A percentile compares a stretch with the other conserved stretches of the same genome.
phyloP scores from a whole-genome alignment of 305 asterid genomes.

The Fraxinus platypoda region DNA sequence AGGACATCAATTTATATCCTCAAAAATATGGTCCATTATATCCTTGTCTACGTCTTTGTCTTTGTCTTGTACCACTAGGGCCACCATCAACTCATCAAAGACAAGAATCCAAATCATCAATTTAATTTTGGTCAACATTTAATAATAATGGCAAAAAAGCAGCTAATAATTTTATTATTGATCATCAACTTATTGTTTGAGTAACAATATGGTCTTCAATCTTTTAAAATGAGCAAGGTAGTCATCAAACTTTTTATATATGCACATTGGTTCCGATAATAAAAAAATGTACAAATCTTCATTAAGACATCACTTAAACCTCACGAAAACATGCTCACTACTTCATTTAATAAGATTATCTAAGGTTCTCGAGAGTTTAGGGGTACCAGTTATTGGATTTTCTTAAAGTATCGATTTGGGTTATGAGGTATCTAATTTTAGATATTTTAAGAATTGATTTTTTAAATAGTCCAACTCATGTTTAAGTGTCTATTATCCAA shows the following conservation, averaged over 20 bases:
- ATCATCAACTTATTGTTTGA: not conserved
- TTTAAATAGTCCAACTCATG: no score
- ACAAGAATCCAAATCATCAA: not conserved
- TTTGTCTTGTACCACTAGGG: not conserved
- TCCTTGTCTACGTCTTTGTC: not conserved
- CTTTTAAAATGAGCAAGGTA: not conserved
- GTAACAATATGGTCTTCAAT: not conserved
- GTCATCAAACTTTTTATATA: no score
- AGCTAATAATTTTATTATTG: not conserved
- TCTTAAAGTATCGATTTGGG: no score
- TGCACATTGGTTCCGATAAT: not conserved
- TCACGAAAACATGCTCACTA: no score
- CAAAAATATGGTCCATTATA: not conserved
- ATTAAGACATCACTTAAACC: not conserved
- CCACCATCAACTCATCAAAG: constrained; percentile 19
- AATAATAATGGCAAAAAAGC: not conserved
- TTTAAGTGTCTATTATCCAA: no score
- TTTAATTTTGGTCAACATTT: not conserved
- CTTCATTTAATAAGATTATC: no score
- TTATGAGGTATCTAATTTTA: no score
- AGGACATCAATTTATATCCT: not conserved
- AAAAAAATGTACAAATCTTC: not conserved
- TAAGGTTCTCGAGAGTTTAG: no score
- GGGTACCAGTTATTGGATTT: no score
- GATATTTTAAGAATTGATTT: no score